Conservation (phyloP, 192 early-diverging fungal genomes). For the Phycomyces nitens region DNA sequence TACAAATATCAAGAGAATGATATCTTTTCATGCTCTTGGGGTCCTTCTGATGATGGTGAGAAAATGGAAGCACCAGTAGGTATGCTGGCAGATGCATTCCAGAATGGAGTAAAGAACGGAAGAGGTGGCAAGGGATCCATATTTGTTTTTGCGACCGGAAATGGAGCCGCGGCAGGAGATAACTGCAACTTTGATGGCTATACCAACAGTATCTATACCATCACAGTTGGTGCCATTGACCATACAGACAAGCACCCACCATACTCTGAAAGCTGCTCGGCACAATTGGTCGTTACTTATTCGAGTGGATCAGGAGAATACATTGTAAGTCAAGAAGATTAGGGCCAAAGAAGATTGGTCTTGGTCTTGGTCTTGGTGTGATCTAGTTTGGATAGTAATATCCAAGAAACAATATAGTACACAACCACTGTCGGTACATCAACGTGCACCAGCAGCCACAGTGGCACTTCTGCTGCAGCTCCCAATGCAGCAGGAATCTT, state of each 20-base stretch:
- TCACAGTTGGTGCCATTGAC: conserved; percentile 89
- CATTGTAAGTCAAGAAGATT: conserved; percentile 63
- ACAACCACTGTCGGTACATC: conserved; percentile 77
- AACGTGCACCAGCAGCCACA: conserved; percentile 67
- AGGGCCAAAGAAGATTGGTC: not conserved
- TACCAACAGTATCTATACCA: conserved; percentile 93
- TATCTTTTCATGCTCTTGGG: conserved; percentile 87
- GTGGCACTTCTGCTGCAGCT: conserved; percentile 91
- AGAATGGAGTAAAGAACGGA: conserved; percentile 70
- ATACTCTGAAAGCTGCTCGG: conserved; percentile 88
- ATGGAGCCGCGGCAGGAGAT: conserved; percentile 74
- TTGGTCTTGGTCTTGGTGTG: too few relatives aligned
- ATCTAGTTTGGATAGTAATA: not conserved
- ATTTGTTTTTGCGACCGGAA: conserved; percentile 93
- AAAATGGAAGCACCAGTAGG: conserved; percentile 73
- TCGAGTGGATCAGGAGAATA: conserved; percentile 66
- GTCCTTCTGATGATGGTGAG: conserved; percentile 75
- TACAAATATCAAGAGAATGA: conserved; percentile 76
- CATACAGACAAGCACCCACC: conserved; percentile 67
- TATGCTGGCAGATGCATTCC: conserved; percentile 70
- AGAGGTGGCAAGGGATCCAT: conserved; percentile 76
- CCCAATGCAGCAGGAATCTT: conserved; percentile 84
- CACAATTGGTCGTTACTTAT: conserved; percentile 88
- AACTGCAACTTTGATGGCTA: conserved; percentile 98
- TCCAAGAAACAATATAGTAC: conserved; percentile 33